phyloP scores from a whole-genome alignment of 2,329 filamentous ascomycete species.

The Ascochyta viciae-villosae region DNA sequence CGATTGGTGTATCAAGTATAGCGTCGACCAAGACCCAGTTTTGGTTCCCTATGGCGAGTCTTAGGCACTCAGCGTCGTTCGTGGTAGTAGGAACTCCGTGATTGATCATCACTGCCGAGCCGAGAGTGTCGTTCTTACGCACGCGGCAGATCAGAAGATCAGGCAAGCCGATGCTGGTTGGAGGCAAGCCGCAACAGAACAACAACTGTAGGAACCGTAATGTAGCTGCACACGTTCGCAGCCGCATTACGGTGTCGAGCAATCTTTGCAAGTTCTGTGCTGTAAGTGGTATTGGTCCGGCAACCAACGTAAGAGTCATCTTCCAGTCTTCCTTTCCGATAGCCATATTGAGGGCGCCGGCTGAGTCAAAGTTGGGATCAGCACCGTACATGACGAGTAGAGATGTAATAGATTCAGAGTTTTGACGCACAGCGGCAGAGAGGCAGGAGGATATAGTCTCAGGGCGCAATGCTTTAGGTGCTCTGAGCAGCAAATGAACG shows the following conservation, averaged over 20 bases:
- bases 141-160: slow-evolving; percentile 40
- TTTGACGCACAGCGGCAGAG: slow-evolving; percentile 41
- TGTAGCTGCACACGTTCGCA: slow-evolving; percentile 37
- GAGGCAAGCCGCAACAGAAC: slow-evolving; percentile 43
- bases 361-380: slow-evolving; percentile 45
- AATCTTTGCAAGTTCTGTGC: slow-evolving; percentile 35
- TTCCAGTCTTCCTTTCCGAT: slow-evolving; percentile 42
- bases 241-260: slow-evolving; percentile 39
- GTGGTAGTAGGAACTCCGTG: slow-evolving; percentile 34
- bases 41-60: slow-evolving; percentile 32
- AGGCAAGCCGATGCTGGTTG: slow-evolving; percentile 34
- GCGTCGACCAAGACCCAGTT: slow-evolving; percentile 40
- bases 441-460: slow-evolving; percentile 45
- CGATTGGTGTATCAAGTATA: slow-evolving; percentile 34
- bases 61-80: slow-evolving; percentile 42
- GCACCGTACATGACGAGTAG: slow-evolving; percentile 44
- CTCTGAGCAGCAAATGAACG: slow-evolving; percentile 39
- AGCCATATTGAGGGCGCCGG: slow-evolving; percentile 41
- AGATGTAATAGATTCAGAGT: slow-evolving; percentile 37
- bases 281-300: slow-evolving; percentile 35
- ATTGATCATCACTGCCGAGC: slow-evolving; percentile 42
- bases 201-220: slow-evolving; percentile 42
- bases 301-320: slow-evolving; percentile 36
- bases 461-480: slow-evolving; percentile 40
- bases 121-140: slow-evolving; percentile 35